Percentiles rank a stretch among this genome's conserved stretches.
These are phyloP conservation scores for Globisporangium spiculum DNA, from an alignment of 352 stramenopile genomes.

Conservation along the genomic window DNA sequence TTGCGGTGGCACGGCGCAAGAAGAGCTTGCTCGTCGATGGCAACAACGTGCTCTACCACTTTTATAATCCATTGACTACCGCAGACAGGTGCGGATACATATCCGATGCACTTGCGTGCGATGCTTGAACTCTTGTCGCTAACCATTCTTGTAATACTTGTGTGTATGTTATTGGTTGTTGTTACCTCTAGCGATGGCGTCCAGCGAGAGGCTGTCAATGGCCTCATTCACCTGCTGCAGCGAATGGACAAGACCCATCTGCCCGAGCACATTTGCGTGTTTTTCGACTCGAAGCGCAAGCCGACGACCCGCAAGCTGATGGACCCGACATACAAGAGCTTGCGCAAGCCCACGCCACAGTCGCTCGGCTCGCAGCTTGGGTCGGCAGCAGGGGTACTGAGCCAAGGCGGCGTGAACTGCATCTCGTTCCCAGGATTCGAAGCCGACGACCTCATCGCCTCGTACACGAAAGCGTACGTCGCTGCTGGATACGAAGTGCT, in stretches of 20 bases:
- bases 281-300: conserved; percentile 54
- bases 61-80: conserved; percentile 41
- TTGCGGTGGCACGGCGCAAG: conserved; percentile 14
- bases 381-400: conserved; percentile 33
- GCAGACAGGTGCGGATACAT: conserved; percentile 29
- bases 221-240: conserved; percentile 38
- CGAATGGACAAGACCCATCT: conserved; percentile 48
- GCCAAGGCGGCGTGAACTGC: conserved; percentile 36
- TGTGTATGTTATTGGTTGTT: not conserved
- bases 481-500: conserved; percentile 49
- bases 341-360: conserved; percentile 32
- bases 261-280: conserved; percentile 51
- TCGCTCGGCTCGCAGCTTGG: conserved; percentile 42
- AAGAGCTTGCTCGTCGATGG: conserved; percentile 60
- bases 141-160: not conserved
- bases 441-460: conserved; percentile 68
- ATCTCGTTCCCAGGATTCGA: conserved; percentile 51
- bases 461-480: conserved; percentile 44
- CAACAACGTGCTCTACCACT: conserved; percentile 66
- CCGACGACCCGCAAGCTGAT: conserved; percentile 43
- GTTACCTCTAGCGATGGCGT: conserved; percentile 28
- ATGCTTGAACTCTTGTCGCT: not conserved
- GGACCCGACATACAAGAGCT: conserved; percentile 53
- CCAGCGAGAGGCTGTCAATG: conserved; percentile 40
- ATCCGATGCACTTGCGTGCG: not conserved